phyloP scores from a whole-genome alignment of 345 rosid genomes.

The Hirschfeldia incana region DNA sequence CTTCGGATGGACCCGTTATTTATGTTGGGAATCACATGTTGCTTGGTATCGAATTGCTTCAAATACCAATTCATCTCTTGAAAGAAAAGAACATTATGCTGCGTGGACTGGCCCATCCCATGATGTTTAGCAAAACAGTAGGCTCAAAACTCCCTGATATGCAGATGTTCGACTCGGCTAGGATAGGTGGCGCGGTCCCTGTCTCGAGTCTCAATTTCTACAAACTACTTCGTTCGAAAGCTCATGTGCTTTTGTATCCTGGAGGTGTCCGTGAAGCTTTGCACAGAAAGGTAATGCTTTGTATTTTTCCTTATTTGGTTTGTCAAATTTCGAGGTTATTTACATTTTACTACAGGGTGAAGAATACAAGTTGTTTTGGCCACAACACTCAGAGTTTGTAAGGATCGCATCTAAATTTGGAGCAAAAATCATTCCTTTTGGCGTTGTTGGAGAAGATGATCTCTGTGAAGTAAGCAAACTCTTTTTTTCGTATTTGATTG shows the following conservation, averaged over 20 bases:
- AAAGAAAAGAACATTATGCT: slow-evolving; percentile 56
- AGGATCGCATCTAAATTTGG: slow-evolving; percentile 75
- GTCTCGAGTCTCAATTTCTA: slow-evolving; percentile 57
- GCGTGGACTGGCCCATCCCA: slow-evolving; percentile 74
- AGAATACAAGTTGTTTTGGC: slow-evolving; percentile 74
- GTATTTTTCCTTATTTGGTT: slow-evolving; percentile 9
- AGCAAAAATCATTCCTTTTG: slow-evolving; percentile 76
- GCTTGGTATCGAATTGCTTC: slow-evolving; percentile 57
- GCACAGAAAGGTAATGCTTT: slow-evolving; percentile 55
- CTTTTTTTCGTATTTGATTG: not conserved
- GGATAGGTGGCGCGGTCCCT: slow-evolving; percentile 66
- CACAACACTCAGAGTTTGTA: slow-evolving; percentile 66
- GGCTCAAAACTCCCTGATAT: slow-evolving; percentile 43
- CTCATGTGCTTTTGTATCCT: slow-evolving; percentile 65
- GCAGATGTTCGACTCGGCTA: slow-evolving; percentile 45
- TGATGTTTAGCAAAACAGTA: slow-evolving; percentile 41
- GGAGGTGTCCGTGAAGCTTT: slow-evolving; percentile 80
- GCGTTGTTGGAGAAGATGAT: slow-evolving; percentile 80
- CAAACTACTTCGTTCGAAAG: slow-evolving; percentile 61
- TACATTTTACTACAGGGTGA: slow-evolving; percentile 53
- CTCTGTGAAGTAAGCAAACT: slow-evolving; percentile 51
- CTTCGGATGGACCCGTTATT: slow-evolving; percentile 74
- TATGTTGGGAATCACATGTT: slow-evolving; percentile 79
- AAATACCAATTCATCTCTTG: slow-evolving; percentile 48
- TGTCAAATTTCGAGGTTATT: not conserved